Evolutionary conservation across 805 yeast genomes (phyloP).

Genomic region (Kluyveromyces aestuarii): DNA sequence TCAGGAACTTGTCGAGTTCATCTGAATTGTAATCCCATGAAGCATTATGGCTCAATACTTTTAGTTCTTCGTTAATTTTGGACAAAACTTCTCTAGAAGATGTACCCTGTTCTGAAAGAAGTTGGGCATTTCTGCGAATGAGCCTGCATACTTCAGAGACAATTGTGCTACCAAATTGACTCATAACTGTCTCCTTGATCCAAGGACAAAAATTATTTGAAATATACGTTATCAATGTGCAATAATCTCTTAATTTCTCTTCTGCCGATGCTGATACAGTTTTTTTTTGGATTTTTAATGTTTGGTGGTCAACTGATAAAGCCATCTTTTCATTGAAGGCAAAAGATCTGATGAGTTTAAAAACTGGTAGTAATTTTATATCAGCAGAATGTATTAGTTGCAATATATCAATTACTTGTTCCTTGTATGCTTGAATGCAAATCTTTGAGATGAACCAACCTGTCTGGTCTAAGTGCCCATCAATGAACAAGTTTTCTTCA

Average conservation of each 20-base stretch:
- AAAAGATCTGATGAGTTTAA: constrained; percentile 10
- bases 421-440: constrained; percentile 15
- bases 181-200: neutral
- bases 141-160: constrained; percentile 18
- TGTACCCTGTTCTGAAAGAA: constrained; percentile 10
- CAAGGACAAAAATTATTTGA: neutral
- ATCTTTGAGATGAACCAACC: constrained; percentile 21
- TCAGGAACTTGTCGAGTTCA: constrained; percentile 13
- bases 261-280: neutral
- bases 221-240: constrained; percentile 6
- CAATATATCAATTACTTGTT: constrained; percentile 13
- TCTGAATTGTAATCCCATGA: constrained; percentile 12
- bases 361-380: constrained; percentile 9
- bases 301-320: neutral
- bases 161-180: constrained; percentile 12
- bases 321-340: neutral
- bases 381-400: constrained; percentile 10
- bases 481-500: constrained; percentile 10
- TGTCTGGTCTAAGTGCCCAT: constrained; percentile 12
- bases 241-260: neutral
- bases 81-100: constrained; percentile 4
- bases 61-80: constrained; percentile 7
- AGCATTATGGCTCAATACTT: neutral
- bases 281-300: neutral
- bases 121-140: constrained; percentile 15